Base-by-base conservation (phyloP, 139 green algal genomes). In the Desmodesmus armatus region DNA sequence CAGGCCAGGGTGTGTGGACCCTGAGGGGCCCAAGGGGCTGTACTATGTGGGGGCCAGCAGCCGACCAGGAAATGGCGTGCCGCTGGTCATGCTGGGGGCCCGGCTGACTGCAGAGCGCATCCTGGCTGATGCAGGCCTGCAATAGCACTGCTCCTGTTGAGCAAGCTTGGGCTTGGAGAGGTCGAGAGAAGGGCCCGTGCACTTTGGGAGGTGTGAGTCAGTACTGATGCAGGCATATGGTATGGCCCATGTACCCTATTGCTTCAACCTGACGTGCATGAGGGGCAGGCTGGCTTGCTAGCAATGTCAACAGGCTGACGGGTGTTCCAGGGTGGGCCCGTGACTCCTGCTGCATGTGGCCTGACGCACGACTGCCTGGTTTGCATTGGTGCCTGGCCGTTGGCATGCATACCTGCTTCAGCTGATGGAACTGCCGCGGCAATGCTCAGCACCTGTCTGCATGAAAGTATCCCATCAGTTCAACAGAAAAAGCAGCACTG, bases 21-120 rank as follows among this genome's bases (percentile, higher is more conserved):
- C n/a, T n/a, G 3, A 40, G 11, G 63, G 84, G 67, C 44, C 95
- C 27, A 27, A 75, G 11, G 95, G 95, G 0, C 85, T 98, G 71
- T 97, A 96, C 87, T 94, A 95, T 51, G 88, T 94, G 19, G 95
- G 95, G 0, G 94, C 95, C 13, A 94, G 87, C 62, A 93, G 91
- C 0, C 88, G 94, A 21, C 95, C 95, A 2, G 95, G 95, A 43
- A 98, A 98, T 82, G 95, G 95, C 23, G 95, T 98, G 65, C 95
- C 95, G 6, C 87, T 98, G 53, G 93, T 95, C 23, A 90, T 97
- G 81, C 92, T 96, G 23, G 43, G 86, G 0, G 91, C 87, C 0
- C 74, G 91, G 58, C 89, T 96, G 2, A 65, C 78, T 23, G 78
- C 60, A 3, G 78, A 84, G 78, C 78, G 78, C 2, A 65, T 84